Percentiles rank a stretch among this genome's conserved stretches.
Conservation (phyloP, 176 grass and related monocot genomes). For the Ampelocalamus luodianensis region DNA sequence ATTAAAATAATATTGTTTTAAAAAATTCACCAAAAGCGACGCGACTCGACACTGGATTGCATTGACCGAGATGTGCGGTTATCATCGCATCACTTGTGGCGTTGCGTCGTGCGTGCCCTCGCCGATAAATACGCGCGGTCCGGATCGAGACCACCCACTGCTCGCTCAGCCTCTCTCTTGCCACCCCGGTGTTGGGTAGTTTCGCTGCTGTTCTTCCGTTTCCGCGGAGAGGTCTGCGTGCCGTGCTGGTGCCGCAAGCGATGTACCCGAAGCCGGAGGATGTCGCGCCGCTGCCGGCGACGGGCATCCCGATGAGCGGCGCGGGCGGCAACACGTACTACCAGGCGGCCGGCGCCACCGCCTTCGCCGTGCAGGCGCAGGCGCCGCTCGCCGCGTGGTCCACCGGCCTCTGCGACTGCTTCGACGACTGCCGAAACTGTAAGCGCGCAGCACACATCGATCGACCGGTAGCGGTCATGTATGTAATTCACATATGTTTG, state of each 20-base stretch:
- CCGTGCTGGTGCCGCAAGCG: too few species aligned
- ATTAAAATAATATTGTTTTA: too few species aligned
- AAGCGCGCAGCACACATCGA: neutral
- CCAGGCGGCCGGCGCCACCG: slow-evolving; percentile 19
- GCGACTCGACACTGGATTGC: too few species aligned
- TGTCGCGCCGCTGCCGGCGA: neutral
- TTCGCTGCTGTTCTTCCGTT: neutral
- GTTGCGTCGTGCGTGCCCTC: too few species aligned
- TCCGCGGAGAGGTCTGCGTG: neutral
- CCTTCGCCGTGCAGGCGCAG: slow-evolving; percentile 39
- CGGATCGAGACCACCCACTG: neutral
- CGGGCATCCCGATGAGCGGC: slow-evolving; percentile 33
- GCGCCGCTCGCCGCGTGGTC: slow-evolving; percentile 55
- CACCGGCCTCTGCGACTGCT: slow-evolving; percentile 68
- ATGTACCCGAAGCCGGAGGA: slow-evolving; percentile 46
- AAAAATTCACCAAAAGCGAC: too few species aligned
- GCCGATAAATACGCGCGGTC: neutral
- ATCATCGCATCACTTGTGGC: too few species aligned
- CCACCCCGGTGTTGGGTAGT: neutral
- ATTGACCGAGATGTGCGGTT: too few species aligned
- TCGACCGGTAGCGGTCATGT: neutral
- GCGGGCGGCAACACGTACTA: neutral
- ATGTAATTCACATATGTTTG: neutral
- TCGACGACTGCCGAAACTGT: slow-evolving; percentile 71
- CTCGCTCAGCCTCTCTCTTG: neutral